These are phyloP conservation scores for Petunia axillaris DNA, from an alignment of 257 asterid species.

Conservation along the genomic window DNA sequence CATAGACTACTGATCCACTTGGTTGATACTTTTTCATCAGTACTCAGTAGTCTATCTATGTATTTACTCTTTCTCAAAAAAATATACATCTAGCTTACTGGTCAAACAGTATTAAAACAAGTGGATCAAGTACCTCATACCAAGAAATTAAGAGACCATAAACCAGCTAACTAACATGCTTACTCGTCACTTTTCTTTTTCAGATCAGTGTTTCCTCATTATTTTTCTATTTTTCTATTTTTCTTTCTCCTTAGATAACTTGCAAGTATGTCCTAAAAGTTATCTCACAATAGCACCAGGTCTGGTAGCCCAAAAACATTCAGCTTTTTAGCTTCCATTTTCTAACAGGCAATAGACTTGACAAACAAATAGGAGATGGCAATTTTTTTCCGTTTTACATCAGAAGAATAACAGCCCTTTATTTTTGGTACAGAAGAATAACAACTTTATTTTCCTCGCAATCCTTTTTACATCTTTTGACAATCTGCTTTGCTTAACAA, in stretches of 20 bases:
- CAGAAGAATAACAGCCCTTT: not conserved
- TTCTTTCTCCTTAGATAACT: not conserved
- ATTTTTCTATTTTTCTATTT: not conserved
- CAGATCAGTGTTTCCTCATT: not conserved
- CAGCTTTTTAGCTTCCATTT: not conserved
- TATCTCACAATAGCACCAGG: not conserved
- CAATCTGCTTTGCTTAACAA: not conserved
- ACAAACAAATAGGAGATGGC: not conserved
- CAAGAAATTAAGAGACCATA: not conserved
- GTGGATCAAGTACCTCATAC: not conserved
- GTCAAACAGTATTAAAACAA: not conserved
- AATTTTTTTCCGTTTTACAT: not conserved
- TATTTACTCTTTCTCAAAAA: too few relatives aligned
- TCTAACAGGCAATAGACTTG: constrained; percentile 12
- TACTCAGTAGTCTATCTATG: too few relatives aligned
- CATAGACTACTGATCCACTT: not conserved
- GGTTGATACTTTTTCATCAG: too few relatives aligned
- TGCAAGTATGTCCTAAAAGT: not conserved
- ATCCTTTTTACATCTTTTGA: not conserved
- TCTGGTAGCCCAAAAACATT: not conserved
- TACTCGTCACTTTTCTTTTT: not conserved
- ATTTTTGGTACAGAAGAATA: not conserved
- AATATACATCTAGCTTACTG: not conserved
- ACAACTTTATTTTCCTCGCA: not conserved
- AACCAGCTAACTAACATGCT: constrained; percentile 16